phyloP scores from a whole-genome alignment of 108 stramenopile genomes.

The Discostella pseudostelligera region DNA sequence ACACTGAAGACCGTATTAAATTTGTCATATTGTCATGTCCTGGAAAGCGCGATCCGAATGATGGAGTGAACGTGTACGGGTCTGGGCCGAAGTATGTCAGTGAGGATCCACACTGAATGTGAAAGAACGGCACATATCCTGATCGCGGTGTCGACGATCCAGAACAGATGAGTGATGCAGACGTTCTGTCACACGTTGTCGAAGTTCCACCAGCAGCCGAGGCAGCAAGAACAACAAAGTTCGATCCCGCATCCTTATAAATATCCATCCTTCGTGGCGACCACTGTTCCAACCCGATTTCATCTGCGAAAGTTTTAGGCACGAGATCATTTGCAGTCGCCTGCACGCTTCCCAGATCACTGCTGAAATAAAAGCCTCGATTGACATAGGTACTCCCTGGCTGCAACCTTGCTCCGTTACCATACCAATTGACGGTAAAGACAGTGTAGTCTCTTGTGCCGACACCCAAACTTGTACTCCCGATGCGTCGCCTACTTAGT shows the following conservation, averaged over 20 bases:
- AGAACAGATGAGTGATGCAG: constrained; percentile 4
- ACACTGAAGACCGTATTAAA: constrained; percentile 20
- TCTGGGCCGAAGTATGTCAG: constrained; percentile 20
- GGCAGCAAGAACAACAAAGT: constrained; percentile 27
- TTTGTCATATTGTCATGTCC: constrained; percentile 8
- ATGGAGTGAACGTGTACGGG: constrained; percentile 25
- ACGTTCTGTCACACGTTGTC: neutral
- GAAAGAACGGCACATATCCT: constrained; percentile 18
- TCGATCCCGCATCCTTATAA: constrained; percentile 7
- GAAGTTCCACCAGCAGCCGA: constrained; percentile 9
- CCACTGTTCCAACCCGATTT: constrained; percentile 12
- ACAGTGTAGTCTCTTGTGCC: constrained; percentile 22
- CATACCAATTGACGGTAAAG: constrained; percentile 21
- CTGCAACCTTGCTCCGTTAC: constrained; percentile 5
- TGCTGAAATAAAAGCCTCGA: constrained; percentile 18
- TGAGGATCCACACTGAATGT: constrained; percentile 21
- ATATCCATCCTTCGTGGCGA: constrained; percentile 18
- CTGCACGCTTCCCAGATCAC: constrained; percentile 8
- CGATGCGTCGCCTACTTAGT: neutral
- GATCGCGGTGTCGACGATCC: constrained; percentile 18
- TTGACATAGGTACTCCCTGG: constrained; percentile 31
- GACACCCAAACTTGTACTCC: constrained; percentile 21
- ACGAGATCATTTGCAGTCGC: constrained; percentile 1
- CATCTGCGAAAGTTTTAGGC: constrained; percentile 4
- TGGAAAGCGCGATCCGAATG: constrained; percentile 19